phyloP scores from a whole-genome alignment of 1,284 basidiomycete species.

The Sanghuangporus sanghuang region DNA sequence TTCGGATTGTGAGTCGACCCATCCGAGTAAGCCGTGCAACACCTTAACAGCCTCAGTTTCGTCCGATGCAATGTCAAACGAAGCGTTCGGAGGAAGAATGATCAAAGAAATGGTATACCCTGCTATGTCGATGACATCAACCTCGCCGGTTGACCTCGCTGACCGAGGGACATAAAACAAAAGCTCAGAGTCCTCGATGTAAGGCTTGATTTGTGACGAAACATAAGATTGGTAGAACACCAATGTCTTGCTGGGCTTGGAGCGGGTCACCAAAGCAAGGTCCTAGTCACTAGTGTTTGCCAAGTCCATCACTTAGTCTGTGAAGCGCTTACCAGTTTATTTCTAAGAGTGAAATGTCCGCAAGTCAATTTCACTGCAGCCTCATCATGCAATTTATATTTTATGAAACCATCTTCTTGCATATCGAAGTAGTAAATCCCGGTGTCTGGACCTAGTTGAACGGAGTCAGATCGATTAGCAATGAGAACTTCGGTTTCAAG shows the following conservation, averaged over 20 bases:
- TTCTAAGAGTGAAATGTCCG: conserved; percentile 6
- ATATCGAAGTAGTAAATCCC: conserved; percentile 14
- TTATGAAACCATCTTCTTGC: conserved; percentile 1
- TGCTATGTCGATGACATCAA: conserved; percentile 11
- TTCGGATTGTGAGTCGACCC: conserved; percentile 11
- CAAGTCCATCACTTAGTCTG: not conserved
- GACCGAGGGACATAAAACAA: conserved; percentile 14
- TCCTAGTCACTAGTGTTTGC: conserved; percentile 4
- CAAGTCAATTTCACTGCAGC: conserved; percentile 1
- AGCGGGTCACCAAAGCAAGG: conserved; percentile 4
- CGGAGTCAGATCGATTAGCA: not conserved
- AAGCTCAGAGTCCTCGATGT: conserved; percentile 12
- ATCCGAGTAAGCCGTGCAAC: conserved; percentile 16
- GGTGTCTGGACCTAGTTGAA: not conserved
- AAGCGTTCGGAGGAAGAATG: conserved; percentile 16
- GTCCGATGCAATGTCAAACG: conserved; percentile 10
- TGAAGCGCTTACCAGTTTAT: conserved; percentile 4
- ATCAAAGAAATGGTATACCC: conserved; percentile 14
- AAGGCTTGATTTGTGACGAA: conserved; percentile 12
- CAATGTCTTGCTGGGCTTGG: conserved; percentile 6
- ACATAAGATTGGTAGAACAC: conserved; percentile 9
- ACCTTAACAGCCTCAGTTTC: conserved; percentile 17
- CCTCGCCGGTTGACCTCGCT: conserved; percentile 10
- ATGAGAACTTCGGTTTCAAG: not conserved
- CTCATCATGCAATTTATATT: conserved; percentile 12